Evolutionary conservation across 768 basidiomycete species (phyloP), one percentile per base, ranked within the genome.

Genomic region (Paxillus rubicundulus): DNA sequence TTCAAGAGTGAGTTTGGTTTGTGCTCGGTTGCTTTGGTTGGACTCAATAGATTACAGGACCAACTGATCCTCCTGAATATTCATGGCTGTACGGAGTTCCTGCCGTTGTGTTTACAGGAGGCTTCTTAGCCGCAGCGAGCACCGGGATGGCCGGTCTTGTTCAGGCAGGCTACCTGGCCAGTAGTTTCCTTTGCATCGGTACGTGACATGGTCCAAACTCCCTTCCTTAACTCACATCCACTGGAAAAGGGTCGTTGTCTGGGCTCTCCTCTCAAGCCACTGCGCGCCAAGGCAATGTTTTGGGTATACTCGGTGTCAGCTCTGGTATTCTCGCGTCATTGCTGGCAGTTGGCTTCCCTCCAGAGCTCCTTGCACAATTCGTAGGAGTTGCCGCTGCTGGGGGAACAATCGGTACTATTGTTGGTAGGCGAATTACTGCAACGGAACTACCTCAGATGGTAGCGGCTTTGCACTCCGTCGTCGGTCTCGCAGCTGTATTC

Each of bases 371-470:
- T 40, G 81, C 74, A 7, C 92, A 94, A 58, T 93, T 92, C 65
- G 88, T 81, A 9, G 84, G 79, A 27, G 82, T 92, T 45, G 84
- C 89, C 24, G 77, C 83, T 16, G 72, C 90, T n/a, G 92, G 91
- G 41, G 89, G 81, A 1, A 67, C 78, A 8, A 66, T 86, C 24
- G 92, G 92, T 9, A 67, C 86, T 12, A 70, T 88, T 57, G 81
- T 94, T 55, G 92, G 92, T 34, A 77, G 90, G 30, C 82, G 91
- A 18, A 88, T 93, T 42, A 91, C 89, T 14, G 87, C 89, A 3
- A 93, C 90, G 16, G 92, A 94, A 63, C 77, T 94, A 33, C 92
- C 92, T 8, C 92, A 94, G 66, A 89, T 82, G 76, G 85, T 84
- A 27, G 80, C 71, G n/a, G 85, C 91, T 49, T 72, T 94, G 51